phyloP scores from a whole-genome alignment of 768 basidiomycete species.

The Amanita thiersii region DNA sequence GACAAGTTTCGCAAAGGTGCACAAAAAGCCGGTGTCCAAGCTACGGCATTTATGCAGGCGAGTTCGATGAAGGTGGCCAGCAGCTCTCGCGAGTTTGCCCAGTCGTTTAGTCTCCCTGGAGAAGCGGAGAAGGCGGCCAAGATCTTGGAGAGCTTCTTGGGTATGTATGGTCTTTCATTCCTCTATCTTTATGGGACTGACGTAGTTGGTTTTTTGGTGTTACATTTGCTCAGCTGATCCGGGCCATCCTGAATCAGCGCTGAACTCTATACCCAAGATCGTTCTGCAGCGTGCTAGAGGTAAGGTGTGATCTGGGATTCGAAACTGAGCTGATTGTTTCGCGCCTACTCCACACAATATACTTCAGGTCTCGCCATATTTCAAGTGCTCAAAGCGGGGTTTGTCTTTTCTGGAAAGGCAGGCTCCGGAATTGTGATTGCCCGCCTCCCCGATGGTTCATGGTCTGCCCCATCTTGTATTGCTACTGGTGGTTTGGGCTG shows the following conservation, averaged over 20 bases:
- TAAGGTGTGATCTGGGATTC: slow-evolving; percentile 24
- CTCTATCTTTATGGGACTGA: background rate
- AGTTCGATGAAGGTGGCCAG: slow-evolving; percentile 62
- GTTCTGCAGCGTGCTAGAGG: slow-evolving; percentile 88
- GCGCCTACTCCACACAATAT: background rate
- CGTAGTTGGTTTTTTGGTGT: background rate
- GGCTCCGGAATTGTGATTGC: slow-evolving; percentile 92
- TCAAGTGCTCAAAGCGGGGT: slow-evolving; percentile 89
- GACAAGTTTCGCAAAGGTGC: slow-evolving; percentile 79
- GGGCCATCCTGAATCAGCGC: slow-evolving; percentile 76
- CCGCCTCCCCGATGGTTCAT: slow-evolving; percentile 88
- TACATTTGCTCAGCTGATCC: slow-evolving; percentile 63
- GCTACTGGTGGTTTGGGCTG: slow-evolving; percentile 92
- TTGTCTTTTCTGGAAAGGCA: slow-evolving; percentile 92
- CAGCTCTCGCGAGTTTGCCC: slow-evolving; percentile 71
- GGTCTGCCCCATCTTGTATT: slow-evolving; percentile 96
- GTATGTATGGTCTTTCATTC: slow-evolving; percentile 29
- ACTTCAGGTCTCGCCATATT: slow-evolving; percentile 82
- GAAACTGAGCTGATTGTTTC: background rate
- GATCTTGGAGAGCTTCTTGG: slow-evolving; percentile 87
- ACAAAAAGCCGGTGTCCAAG: slow-evolving; percentile 75
- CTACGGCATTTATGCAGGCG: slow-evolving; percentile 64
- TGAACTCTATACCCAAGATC: slow-evolving; percentile 90
- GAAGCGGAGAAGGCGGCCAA: slow-evolving; percentile 93
- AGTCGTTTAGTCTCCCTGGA: slow-evolving; percentile 82